A percentile compares a stretch with the other conserved stretches of the same genome.
Conservation (phyloP, 208 protist species). For the Trypanosoma vivax region DNA sequence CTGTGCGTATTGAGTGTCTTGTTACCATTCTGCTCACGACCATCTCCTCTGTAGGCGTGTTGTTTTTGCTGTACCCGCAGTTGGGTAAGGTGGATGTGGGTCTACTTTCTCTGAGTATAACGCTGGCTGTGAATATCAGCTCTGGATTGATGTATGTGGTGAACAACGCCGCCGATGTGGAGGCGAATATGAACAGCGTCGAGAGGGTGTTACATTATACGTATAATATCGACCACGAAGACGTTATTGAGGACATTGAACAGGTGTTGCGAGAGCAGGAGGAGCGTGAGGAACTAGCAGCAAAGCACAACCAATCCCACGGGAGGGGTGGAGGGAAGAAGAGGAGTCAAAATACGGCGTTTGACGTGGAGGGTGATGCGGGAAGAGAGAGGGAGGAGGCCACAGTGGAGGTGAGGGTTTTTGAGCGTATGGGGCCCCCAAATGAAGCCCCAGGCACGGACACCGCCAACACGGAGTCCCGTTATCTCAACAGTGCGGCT, state of each 20-base stretch:
- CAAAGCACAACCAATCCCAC: neutral
- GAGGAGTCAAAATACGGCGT: neutral
- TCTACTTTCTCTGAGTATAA: slow-evolving; percentile 59
- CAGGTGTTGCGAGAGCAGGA: slow-evolving; percentile 1
- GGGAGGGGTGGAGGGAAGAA: neutral
- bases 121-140: slow-evolving; percentile 54
- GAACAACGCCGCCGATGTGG: slow-evolving; percentile 36
- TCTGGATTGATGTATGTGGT: slow-evolving; percentile 51
- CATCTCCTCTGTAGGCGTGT: slow-evolving; percentile 43
- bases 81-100: slow-evolving; percentile 23
- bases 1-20: slow-evolving; percentile 84
- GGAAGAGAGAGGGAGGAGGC: too few relatives aligned
- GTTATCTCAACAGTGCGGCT: neutral
- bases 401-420: neutral
- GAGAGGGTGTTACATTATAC: slow-evolving; percentile 81
- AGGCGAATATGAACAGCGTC: slow-evolving; percentile 83
- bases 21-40: slow-evolving; percentile 56
- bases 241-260: slow-evolving; percentile 18
- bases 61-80: slow-evolving; percentile 21
- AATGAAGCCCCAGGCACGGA: too few relatives aligned
- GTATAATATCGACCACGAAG: slow-evolving; percentile 54
- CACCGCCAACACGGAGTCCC: neutral
- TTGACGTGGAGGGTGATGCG: neutral
- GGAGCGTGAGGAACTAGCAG: neutral
- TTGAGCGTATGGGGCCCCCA: neutral